These are phyloP conservation scores for Clitopilus passeckerianus DNA, from an alignment of 768 basidiomycete species.

Conservation along the genomic window DNA sequence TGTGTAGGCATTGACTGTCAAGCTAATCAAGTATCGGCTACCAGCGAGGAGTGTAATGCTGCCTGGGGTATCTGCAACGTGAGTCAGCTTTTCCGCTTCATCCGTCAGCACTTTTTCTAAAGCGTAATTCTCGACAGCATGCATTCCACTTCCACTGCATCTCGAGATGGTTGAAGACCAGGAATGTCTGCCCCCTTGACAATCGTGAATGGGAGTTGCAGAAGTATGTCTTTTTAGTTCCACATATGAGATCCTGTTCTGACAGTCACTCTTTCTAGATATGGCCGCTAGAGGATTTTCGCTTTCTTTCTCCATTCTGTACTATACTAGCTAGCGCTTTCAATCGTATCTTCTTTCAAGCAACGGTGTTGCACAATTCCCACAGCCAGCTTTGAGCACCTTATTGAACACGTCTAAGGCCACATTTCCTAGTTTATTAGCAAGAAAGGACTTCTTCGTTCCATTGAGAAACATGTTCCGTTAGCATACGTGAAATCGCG, in stretches of 20 bases:
- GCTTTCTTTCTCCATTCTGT: neutral
- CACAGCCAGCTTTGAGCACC: too few relatives aligned
- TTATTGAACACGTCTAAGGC: too few relatives aligned
- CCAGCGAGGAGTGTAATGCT: slow-evolving; percentile 94
- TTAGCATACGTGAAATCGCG: too few relatives aligned
- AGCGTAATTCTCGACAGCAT: slow-evolving; percentile 47
- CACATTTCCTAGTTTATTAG: too few relatives aligned
- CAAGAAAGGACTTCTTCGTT: too few relatives aligned
- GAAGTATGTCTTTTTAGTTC: slow-evolving; percentile 58
- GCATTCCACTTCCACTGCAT: slow-evolving; percentile 99
- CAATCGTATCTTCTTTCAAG: neutral
- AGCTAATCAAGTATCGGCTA: slow-evolving; percentile 96
- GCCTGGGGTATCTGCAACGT: slow-evolving; percentile 99
- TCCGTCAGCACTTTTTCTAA: neutral
- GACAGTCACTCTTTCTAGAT: slow-evolving; percentile 20
- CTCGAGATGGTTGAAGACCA: slow-evolving; percentile 97
- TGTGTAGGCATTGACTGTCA: slow-evolving; percentile 96
- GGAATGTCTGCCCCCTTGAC: slow-evolving; percentile 92
- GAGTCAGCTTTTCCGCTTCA: slow-evolving; percentile 15
- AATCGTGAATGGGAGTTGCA: slow-evolving; percentile 97
- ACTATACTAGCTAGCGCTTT: neutral
- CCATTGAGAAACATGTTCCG: too few relatives aligned
- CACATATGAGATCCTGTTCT: neutral
- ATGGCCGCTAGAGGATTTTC: slow-evolving; percentile 24
- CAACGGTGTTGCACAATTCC: neutral